Base-by-base conservation (phyloP, 345 rosid species). In the Citrus sp. region DNA sequence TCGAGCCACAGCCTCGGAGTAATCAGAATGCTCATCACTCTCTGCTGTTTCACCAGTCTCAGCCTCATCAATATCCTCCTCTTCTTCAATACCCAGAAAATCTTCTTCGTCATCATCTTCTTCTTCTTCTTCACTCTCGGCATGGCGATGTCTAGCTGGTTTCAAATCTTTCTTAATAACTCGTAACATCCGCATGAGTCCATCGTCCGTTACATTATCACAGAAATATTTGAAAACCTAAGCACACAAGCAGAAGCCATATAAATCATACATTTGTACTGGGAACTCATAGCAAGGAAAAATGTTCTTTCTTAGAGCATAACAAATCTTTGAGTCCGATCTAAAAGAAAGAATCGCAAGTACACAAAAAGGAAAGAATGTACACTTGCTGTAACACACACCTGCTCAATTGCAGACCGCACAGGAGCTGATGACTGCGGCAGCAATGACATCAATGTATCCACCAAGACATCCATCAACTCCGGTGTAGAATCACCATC, bases 361-460 rank as follows among this genome's bases (percentile, higher is more conserved):
- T 12, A 37, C 71, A 68, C 74, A 70, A 21, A 80, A 58, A 4
- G 19, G 9, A 34, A n/a, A 66, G 34, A 13, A 19, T 4, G 5
- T 30, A 51, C 18, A 67, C 32, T 60, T 59, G 46, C 34, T 22
- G 66, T 70, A 24, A 37, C 60, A 80, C 85, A 68, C 30, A 97
- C 98, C 94, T 94, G 95, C 84, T 97, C 98, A 74, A 92, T 88
- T 68, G 93, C 91, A 85, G 93, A 87, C 72, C 97, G 92, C 87
- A 93, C 75, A 82, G 98, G 91, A 78, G 96, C 94, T 37, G 99
- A 88, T 82, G 99, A 89, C 82, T 97, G 93, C 10, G 99, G 97
- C 70, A 92, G 85, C 88, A 97, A 83, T 55, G 97, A 92, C 75
- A 97, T 97, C 80, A 94, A 79, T 34, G 98, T 90, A 80, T 97